phyloP scores from a whole-genome alignment of 768 basidiomycete genomes.

The Pleurotus djamor region DNA sequence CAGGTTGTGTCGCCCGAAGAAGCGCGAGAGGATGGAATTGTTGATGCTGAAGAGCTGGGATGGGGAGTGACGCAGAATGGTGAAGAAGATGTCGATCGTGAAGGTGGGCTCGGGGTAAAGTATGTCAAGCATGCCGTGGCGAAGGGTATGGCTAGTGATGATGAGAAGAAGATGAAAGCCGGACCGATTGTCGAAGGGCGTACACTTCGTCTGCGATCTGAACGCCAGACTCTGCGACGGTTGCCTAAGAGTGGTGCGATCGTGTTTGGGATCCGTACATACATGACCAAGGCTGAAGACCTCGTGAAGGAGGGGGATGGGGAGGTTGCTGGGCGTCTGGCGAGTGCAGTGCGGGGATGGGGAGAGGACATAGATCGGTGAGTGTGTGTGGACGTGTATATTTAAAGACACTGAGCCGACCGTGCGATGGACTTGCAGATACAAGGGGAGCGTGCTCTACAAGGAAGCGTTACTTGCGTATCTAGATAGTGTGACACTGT shows the following conservation, averaged over 20 bases:
- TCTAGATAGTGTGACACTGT: too few species aligned
- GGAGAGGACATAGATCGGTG: constrained; percentile 54
- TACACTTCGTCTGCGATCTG: constrained; percentile 54
- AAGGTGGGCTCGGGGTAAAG: constrained; percentile 9
- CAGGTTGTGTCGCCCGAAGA: constrained; percentile 7
- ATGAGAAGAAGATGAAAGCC: constrained; percentile 8
- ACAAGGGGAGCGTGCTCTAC: constrained; percentile 8
- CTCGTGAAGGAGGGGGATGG: constrained; percentile 41
- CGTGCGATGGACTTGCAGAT: neutral
- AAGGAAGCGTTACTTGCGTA: constrained; percentile 1
- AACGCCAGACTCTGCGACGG: constrained; percentile 66
- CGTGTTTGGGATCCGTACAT: constrained; percentile 69
- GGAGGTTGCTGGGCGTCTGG: constrained; percentile 61
- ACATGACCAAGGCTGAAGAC: constrained; percentile 51
- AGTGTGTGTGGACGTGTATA: neutral
- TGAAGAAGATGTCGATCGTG: constrained; percentile 16
- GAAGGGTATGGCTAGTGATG: constrained; percentile 1
- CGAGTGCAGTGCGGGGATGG: constrained; percentile 65
- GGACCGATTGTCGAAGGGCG: constrained; percentile 25
- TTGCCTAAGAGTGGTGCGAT: constrained; percentile 63
- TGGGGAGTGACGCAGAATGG: constrained; percentile 51
- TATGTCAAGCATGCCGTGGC: constrained; percentile 12
- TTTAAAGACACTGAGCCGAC: neutral
- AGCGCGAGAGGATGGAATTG: constrained; percentile 11
- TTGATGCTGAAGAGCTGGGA: constrained; percentile 64